Base-by-base conservation (phyloP, 176 grass and related monocot species). In the Oropetium thomaeum region DNA sequence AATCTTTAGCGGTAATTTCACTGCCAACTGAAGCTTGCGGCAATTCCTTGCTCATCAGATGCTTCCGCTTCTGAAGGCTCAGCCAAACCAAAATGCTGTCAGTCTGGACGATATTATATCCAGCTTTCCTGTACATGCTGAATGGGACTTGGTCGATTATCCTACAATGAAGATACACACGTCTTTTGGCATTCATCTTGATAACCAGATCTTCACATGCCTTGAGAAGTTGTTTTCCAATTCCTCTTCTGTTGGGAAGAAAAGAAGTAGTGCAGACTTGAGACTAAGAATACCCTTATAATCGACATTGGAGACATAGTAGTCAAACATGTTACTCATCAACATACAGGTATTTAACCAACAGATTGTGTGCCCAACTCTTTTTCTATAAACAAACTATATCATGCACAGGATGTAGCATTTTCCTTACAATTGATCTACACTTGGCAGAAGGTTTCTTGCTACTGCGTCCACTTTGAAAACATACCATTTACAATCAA, bases 71-170 rank as follows among this genome's bases (percentile, higher is more conserved):
- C 59, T 97, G 88, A 58, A 93, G 85, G 71, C 74, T 92, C 59
- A 97, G 63, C 90, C 88, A 93, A 73, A 93, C 72, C 41, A 97
- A 83, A 62, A 92, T 80, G 61, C 88, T 93, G 63, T 97, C 88
- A 28, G 81, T 92, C 66, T 79, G 67, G 14, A 79, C 81, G 74
- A 88, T 75, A 19, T 62, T 58, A 11, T 93, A 97, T 43, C 91
- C 86, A 43, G 91, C 78, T 65, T 87, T 97, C 44, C 48, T 89
- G 81, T 97, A 97, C 86, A 97, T 89, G 33, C 80, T 74, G 70
- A 85, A 87, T 12, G 95, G 95, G 26, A 81, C 70, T 81, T 89
- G 74, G 39, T 97, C 91, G 7, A 92, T 78, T 65, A 98, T 80
- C 75, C 95, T 87, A 63, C 95, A 98, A 38, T 98, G 95, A 69